Evolutionary conservation across 108 stramenopile species (phyloP).

Genomic region (Bacterosira constricta): DNA sequence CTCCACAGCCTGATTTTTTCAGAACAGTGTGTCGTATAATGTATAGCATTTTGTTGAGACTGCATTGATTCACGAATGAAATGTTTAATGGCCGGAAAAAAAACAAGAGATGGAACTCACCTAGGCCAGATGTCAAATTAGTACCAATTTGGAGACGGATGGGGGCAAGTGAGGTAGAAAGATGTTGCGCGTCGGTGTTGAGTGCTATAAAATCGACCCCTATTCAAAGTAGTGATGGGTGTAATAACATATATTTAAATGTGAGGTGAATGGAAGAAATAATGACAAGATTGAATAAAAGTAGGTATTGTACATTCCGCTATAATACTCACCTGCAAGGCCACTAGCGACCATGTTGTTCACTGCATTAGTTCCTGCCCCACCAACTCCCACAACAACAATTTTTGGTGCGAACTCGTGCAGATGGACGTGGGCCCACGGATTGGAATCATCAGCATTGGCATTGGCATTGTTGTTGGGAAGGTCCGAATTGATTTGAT

Average conservation of each 20-base stretch:
- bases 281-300: too few species aligned
- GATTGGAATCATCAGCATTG: not conserved
- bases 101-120: too few species aligned
- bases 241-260: too few species aligned
- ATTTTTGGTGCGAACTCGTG: constrained; percentile 1
- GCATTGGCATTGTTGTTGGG: not conserved
- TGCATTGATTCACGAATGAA: too few species aligned
- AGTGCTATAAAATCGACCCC: constrained; percentile 82
- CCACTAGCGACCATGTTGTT: constrained; percentile 70
- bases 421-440: not conserved
- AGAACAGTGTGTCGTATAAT: too few species aligned
- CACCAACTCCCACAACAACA: constrained; percentile 57
- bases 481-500: not conserved
- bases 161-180: constrained; percentile 43
- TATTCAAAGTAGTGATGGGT: too few species aligned
- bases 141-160: constrained; percentile 62
- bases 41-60: too few species aligned
- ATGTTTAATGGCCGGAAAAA: too few species aligned
- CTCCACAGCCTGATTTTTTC: too few species aligned
- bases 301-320: too few species aligned
- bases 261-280: too few species aligned
- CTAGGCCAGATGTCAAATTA: constrained; percentile 74
- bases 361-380: constrained; percentile 66
- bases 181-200: constrained; percentile 87
- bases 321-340: constrained; percentile 41